Percentiles rank a stretch among this genome's conserved stretches.
Conservation (phyloP, 306 rosid genomes). For the Castanea mollissima region DNA sequence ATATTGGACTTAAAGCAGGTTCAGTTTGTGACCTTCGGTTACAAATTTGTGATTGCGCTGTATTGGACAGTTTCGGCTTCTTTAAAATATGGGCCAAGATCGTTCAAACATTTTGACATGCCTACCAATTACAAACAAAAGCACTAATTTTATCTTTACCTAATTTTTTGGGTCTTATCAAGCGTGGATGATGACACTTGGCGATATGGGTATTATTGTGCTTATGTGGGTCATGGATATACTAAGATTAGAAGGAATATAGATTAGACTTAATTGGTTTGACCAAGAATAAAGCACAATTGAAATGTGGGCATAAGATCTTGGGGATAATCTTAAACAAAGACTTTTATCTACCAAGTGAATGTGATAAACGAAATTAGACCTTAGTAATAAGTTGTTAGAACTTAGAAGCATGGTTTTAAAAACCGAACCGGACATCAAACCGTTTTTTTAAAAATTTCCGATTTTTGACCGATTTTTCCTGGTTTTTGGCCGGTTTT, state of each 20-base stretch:
- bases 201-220: constrained; percentile 3
- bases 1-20: no score
- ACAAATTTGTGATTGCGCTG: no score
- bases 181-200: constrained; percentile 12
- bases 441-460: no score
- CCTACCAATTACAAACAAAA: no score
- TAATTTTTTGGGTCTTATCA: constrained; percentile 4
- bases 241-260: not conserved
- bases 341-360: not conserved
- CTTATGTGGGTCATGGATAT: not conserved
- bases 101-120: no score
- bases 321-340: not conserved
- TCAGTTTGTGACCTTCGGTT: no score
- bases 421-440: no score
- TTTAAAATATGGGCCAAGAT: no score
- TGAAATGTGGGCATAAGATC: not conserved
- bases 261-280: not conserved
- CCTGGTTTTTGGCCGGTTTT: no score
- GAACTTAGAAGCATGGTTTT: no score
- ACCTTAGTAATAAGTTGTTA: not conserved
- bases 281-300: not conserved
- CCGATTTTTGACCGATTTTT: no score
- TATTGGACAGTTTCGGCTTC: no score
- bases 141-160: not conserved
- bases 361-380: not conserved